Evolutionary conservation across 1,139 yeast species (phyloP).

Genomic region (Lodderomyces elongisporus): DNA sequence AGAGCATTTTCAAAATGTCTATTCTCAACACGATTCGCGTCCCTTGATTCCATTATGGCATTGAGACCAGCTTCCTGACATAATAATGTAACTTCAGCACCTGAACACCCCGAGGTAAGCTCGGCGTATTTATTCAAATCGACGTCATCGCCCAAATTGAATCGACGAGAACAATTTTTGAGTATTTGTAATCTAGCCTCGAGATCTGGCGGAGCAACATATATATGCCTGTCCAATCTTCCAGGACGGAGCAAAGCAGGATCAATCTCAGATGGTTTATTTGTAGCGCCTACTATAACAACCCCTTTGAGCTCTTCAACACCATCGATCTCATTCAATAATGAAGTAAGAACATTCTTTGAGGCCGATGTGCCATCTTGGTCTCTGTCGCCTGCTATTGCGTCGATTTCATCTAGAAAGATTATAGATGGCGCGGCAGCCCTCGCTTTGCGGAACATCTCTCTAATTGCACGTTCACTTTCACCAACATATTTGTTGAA

Average conservation of each 20-base stretch:
- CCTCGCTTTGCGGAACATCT: conserved; percentile 84
- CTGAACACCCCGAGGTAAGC: conserved; percentile 93
- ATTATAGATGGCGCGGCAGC: conserved; percentile 91
- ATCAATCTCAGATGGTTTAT: conserved; percentile 89
- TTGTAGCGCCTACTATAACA: conserved; percentile 90
- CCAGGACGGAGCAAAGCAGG: conserved; percentile 93
- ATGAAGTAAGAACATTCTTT: conserved; percentile 80
- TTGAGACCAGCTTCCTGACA: conserved; percentile 95
- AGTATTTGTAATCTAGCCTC: conserved; percentile 76
- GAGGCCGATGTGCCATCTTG: conserved; percentile 65
- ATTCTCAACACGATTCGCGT: conserved; percentile 48
- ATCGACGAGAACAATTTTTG: conserved; percentile 56
- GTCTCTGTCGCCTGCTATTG: conserved; percentile 71
- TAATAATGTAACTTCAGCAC: conserved; percentile 87
- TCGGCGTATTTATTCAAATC: conserved; percentile 41
- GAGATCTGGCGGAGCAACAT: conserved; percentile 85
- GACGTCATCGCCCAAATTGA: conserved; percentile 43
- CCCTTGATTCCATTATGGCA: conserved; percentile 76
- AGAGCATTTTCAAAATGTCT: conserved; percentile 73
- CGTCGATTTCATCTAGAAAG: conserved; percentile 94
- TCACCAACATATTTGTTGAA: conserved; percentile 95
- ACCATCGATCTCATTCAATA: conserved; percentile 92
- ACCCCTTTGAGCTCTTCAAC: conserved; percentile 92
- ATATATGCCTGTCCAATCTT: conserved; percentile 84
- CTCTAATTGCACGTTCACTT: conserved; percentile 83